Conservation (phyloP, 2,329 filamentous ascomycete genomes). For the Lecanosticta acicola region DNA sequence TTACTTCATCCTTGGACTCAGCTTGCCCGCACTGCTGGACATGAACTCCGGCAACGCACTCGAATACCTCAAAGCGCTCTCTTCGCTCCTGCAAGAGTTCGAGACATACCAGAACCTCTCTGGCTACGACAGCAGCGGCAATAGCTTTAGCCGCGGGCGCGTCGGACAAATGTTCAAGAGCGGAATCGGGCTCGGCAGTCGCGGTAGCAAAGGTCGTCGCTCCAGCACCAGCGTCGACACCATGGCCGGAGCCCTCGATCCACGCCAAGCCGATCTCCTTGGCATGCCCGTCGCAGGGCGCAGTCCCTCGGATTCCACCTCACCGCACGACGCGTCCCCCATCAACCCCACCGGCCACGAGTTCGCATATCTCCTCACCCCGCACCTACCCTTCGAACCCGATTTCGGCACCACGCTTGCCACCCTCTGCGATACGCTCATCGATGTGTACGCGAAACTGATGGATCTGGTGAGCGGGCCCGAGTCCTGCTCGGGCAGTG, state of each 20-base stretch:
- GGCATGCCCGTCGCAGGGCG: conserved; percentile 16
- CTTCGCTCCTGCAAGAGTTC: conserved; percentile 82
- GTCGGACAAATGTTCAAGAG: conserved; percentile 54
- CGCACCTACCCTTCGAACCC: conserved; percentile 86
- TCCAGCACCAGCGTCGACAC: conserved; percentile 54
- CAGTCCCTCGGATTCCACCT: conserved; percentile 10
- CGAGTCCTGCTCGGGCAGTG: conserved; percentile 56
- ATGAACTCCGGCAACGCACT: conserved; percentile 71
- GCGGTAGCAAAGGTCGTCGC: conserved; percentile 37
- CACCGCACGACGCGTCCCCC: conserved; percentile 23
- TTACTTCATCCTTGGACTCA: conserved; percentile 86
- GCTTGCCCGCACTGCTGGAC: conserved; percentile 82
- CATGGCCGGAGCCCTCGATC: conserved; percentile 9
- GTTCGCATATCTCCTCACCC: conserved; percentile 85
- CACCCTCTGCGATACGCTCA: conserved; percentile 88
- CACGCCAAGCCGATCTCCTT: conserved; percentile 18
- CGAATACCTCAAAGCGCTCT: conserved; percentile 83
- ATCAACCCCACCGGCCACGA: conserved; percentile 68
- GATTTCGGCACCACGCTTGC: conserved; percentile 97
- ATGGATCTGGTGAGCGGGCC: conserved; percentile 69
- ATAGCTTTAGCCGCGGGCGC: conserved; percentile 68
- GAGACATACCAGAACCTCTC: conserved; percentile 86
- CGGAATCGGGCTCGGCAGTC: conserved; percentile 35
- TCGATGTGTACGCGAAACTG: conserved; percentile 82
- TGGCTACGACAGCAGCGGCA: conserved; percentile 61